Evolutionary conservation across 1,284 basidiomycete genomes (phyloP).

Genomic region (Ceratobasidium sp.): DNA sequence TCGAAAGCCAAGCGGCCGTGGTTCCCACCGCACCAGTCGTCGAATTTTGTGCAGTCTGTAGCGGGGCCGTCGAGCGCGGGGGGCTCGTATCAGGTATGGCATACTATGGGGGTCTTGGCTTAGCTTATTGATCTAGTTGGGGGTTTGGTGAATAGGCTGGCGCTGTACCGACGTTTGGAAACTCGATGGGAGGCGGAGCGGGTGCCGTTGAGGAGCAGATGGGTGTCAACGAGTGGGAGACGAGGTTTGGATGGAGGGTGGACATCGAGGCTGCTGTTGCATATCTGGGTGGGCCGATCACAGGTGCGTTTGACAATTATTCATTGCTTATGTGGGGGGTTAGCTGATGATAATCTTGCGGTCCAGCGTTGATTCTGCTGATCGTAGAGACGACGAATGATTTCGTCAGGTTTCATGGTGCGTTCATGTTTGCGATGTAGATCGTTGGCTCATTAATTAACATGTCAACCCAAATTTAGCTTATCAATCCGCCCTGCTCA

Average conservation of each 20-base stretch:
- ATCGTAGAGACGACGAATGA: conserved; percentile 85
- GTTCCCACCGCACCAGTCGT: conserved; percentile 65
- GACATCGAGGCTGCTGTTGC: conserved; percentile 76
- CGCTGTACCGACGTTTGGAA: conserved; percentile 70
- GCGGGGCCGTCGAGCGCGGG: conserved; percentile 49
- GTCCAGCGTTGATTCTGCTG: conserved; percentile 72
- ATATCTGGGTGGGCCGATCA: conserved; percentile 79
- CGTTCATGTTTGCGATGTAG: conserved; percentile 51
- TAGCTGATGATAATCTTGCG: not conserved
- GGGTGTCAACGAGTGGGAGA: conserved; percentile 77
- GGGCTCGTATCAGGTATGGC: conserved; percentile 70
- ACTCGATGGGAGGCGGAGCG: conserved; percentile 60
- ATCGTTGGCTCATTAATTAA: not conserved
- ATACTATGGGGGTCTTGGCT: not conserved
- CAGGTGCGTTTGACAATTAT: conserved; percentile 65
- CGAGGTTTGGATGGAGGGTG: conserved; percentile 75
- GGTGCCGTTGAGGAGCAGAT: conserved; percentile 62
- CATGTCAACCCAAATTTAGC: conserved; percentile 60
- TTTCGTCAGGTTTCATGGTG: conserved; percentile 84
- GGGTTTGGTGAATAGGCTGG: conserved; percentile 59
- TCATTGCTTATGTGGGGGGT: not conserved
- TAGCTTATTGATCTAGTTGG: not conserved
- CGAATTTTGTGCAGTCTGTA: conserved; percentile 49
- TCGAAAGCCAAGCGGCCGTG: conserved; percentile 65
- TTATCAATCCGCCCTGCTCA: conserved; percentile 82